These are phyloP conservation scores for Poa annua DNA, from an alignment of 176 grass and related monocot species.

Conservation along the genomic window DNA sequence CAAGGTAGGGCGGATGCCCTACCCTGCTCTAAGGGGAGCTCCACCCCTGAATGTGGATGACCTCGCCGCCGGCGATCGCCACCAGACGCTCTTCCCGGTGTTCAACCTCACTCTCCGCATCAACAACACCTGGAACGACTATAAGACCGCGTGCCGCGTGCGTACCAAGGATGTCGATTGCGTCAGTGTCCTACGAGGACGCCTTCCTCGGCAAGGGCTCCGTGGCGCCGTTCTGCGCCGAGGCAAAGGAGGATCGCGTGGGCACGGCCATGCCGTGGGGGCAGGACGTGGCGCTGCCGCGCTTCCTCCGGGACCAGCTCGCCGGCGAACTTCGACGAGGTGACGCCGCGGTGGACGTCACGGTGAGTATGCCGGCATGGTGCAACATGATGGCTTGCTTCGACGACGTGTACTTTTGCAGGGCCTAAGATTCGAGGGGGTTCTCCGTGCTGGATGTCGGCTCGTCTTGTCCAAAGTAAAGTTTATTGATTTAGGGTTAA, in stretches of 20 bases:
- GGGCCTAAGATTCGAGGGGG: conserved; percentile 33
- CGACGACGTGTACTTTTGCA: not conserved
- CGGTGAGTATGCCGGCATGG: not conserved
- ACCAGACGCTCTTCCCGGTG: conserved; percentile 3
- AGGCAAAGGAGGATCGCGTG: not conserved
- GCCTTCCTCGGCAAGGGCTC: conserved; percentile 32
- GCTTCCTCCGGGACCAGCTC: conserved; percentile 29
- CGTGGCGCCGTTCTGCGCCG: not conserved
- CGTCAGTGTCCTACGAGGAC: conserved; percentile 19
- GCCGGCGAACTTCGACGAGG: conserved; percentile 12
- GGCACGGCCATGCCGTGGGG: conserved; percentile 9
- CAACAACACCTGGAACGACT: not conserved
- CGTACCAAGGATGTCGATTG: not conserved
- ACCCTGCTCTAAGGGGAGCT: no score
- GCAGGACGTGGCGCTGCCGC: not conserved
- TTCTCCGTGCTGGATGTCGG: not conserved
- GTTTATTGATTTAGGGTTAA: no score
- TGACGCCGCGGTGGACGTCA: conserved; percentile 26
- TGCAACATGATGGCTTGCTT: not conserved
- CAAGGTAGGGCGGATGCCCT: no score
- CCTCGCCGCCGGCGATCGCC: not conserved
- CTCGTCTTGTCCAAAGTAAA: not conserved
- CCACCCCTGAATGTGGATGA: no score
- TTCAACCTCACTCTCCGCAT: conserved; percentile 33
- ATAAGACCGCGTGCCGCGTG: not conserved